Base-by-base conservation (phyloP, 345 rosid species). In the Gossypium anomalum region DNA sequence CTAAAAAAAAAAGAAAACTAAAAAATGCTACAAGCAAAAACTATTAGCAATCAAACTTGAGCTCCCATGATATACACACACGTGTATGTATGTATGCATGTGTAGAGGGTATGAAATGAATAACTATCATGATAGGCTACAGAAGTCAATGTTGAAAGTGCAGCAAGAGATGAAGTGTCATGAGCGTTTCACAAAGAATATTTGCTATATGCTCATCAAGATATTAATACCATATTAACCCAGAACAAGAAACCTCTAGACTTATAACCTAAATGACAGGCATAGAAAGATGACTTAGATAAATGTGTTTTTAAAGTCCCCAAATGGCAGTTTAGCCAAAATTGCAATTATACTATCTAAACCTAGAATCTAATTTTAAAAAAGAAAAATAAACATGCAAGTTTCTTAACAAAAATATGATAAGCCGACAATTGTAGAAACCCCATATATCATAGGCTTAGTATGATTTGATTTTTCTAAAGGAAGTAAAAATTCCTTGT, bases 111-210 rank as follows among this genome's bases (percentile, higher is more conserved):
- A 60, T 27, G 67, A n/a, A 34, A 62, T 7, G 13, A 62, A 62
- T 15, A 27, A 15, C 67, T 29, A 15, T 34, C 67, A 62, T 16
- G 22, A 34, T 62, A 62, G 67, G 67, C 22, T 25, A 15, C 20
- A 62, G 67, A 12, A 67, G 57, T 67, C 57, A 23, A 67, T 19
- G 57, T 23, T 22, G 71, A 67, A 48, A 47, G 20, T 14, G 71
- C 71, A 48, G 20, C 43, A 67, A 67, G 57, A 67, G 41, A 67
- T 47, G 56, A 38, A 47, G 53, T 67, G 14, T 19, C 70, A 67
- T 22, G 53, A 22, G 29, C 14, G 8, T 65, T 43, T 10, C 51
- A 65, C 27, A 19, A 43, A 43, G 16, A 41, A 44, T 44, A 43
- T 29, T 34, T 20, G n/a, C 34, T 67, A 67, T 2, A 20, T 67